Evolutionary conservation across 139 green algal species (phyloP), one percentile per base, ranked within the genome.

Genomic region (Tetratostichococcus sp.): DNA sequence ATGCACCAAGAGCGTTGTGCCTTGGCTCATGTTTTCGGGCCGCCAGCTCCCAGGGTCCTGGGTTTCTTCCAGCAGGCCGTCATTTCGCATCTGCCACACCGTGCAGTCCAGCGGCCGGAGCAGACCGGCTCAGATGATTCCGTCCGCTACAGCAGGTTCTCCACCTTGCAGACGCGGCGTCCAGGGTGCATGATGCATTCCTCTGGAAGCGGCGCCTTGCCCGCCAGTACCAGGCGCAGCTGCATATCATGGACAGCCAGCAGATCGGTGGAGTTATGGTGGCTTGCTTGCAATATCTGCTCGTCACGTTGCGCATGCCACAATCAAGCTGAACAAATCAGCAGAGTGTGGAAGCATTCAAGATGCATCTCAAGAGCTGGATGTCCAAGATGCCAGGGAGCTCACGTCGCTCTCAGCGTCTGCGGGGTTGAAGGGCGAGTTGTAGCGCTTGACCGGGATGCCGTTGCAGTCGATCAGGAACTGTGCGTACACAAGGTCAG

Each of bases 391-490:
- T 26, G 50, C 2, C 19, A 62, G 11, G 50, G 26, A 62, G 50
- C 73, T 80, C 32, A 96, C 81, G 77, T 96, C 91, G 0, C 71
- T 77, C 59, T 96, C 90, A 77, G 91, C 91, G 21, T 89, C 80
- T 0, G 91, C 35, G 0, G 93, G 93, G 78, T 96, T 87, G 59
- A 91, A 92, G 0, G 30, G 76, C 11, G 91, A 82, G 81, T 90
- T 91, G 81, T 90, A 97, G n/a, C 93, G 81, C 80, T 89, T 88
- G 43, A 94, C 74, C 6, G 91, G 83, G 33, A 86, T 73, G 11
- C 93, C 93, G 14, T 92, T 67, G 4, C 86, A 65, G 72, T 91
- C 84, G 21, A 96, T 77, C 42, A 97, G 75, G 78, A 96, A 96
- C 82, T 94, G 39, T 11, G n/a, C n/a, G n/a, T n/a, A n/a, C n/a